A percentile compares a stretch with the other conserved stretches of the same genome.
These are phyloP conservation scores for Anastatica hierochuntica DNA, from an alignment of 345 rosid species.

Conservation along the genomic window DNA sequence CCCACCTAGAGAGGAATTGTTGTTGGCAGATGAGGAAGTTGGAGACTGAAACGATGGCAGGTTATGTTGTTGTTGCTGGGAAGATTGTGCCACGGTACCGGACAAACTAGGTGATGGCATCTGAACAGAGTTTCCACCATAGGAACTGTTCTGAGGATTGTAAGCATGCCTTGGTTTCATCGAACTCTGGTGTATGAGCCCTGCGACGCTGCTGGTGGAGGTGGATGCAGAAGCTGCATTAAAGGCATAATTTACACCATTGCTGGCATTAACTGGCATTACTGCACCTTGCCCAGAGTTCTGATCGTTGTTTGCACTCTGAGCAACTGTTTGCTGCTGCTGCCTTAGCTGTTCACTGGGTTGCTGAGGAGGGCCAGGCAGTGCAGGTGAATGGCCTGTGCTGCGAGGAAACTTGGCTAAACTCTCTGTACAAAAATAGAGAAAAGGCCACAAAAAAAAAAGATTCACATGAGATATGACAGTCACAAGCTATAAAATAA, in stretches of 20 bases:
- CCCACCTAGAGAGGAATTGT: constrained; percentile 39
- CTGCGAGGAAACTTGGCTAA: constrained; percentile 92
- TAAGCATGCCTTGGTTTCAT: constrained; percentile 71
- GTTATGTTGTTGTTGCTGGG: constrained; percentile 36
- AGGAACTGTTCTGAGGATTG: constrained; percentile 61
- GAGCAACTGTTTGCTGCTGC: constrained; percentile 40
- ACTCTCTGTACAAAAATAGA: constrained; percentile 61
- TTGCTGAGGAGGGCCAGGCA: constrained; percentile 52
- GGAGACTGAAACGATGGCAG: constrained; percentile 61
- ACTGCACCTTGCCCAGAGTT: constrained; percentile 38
- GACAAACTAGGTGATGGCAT: constrained; percentile 76
- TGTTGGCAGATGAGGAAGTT: constrained; percentile 49
- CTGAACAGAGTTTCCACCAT: constrained; percentile 67
- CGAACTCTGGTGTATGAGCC: constrained; percentile 84
- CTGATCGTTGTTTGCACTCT: constrained; percentile 42
- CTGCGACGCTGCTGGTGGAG: constrained; percentile 64
- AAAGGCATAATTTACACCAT: constrained; percentile 47
- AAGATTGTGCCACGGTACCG: constrained; percentile 25
- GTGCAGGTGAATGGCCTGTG: constrained; percentile 41
- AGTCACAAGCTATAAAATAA: too few relatives aligned
- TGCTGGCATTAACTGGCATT: constrained; percentile 45
- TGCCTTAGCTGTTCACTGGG: constrained; percentile 43
- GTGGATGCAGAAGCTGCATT: constrained; percentile 49
- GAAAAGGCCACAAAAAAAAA: too few relatives aligned
- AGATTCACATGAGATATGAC: too few relatives aligned